Evolutionary conservation across 73 alveolate genomes (phyloP), one percentile per base, ranked within the genome.

Genomic region (Paramecium sexaurelia): DNA sequence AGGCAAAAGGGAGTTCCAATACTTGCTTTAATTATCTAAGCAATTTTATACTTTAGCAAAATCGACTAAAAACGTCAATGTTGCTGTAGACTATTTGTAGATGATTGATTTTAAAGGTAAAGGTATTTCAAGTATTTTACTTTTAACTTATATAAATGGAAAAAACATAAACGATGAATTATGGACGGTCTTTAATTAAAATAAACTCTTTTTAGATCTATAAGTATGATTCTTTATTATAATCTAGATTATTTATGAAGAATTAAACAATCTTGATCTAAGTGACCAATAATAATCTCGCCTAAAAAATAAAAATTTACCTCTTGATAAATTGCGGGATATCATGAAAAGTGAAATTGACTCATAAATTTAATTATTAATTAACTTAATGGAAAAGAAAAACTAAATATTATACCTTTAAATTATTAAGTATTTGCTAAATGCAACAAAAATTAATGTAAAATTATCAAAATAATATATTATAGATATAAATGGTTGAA

Each of bases 301-400:
- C 6, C 17, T 51, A 51, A 51, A 51, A 29, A 0, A 61, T 8
- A 61, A 32, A 11, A 32, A 29, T 29, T 32, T 61, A 3, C 83
- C 83, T 6, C 24, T 61, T 26, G 83, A 61, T 61, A 61, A 61
- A 2, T 61, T 61, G 26, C 20, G 83, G 26, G 83, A 61, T 24
- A 61, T 61, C 20, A 29, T 61, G 83, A 61, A 61, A 61, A 61
- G 83, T 61, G 83, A 61, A 15, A 61, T 32, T 29, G 83, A 61
- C 11, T 61, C 39, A 61, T 32, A 61, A 61, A 29, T 29, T 24
- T 32, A 26, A 61, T 29, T 61, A 11, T 61, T 61, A 61, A 32
- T 13, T 2, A 15, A 15, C 7, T 32, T 61, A n/a, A 29, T 61
- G 43, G 83, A 61, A 61, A 61, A 61, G 83, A 61, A 32, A 45